phyloP scores from a whole-genome alignment of 345 rosid species.

The Rubroshorea leprosula region DNA sequence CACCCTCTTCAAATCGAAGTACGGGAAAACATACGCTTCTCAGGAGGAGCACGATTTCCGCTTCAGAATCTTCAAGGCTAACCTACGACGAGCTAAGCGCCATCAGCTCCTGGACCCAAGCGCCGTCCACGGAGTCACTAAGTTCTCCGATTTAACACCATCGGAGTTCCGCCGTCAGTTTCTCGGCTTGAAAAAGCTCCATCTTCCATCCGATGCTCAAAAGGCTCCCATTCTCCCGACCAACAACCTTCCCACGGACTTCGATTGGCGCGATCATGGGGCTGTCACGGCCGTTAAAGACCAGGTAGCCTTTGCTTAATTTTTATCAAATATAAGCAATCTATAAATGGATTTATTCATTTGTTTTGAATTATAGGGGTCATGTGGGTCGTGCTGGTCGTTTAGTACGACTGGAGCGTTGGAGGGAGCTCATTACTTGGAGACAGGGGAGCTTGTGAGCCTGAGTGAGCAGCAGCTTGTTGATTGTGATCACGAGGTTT shows the following conservation, averaged over 20 bases:
- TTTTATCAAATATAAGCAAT: too few relatives aligned
- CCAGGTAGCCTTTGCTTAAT: constrained; percentile 76
- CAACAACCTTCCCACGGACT: constrained; percentile 61
- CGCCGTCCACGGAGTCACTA: constrained; percentile 87
- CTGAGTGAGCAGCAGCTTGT: constrained; percentile 98
- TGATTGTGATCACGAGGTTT: constrained; percentile 98
- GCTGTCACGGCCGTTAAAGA: constrained; percentile 83
- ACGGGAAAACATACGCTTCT: constrained; percentile 56
- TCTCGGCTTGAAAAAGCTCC: constrained; percentile 60
- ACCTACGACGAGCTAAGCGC: constrained; percentile 57
- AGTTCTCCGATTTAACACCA: constrained; percentile 86
- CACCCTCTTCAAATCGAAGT: constrained; percentile 63
- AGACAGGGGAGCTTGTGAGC: constrained; percentile 89
- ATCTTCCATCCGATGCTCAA: constrained; percentile 66
- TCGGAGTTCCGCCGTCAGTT: constrained; percentile 62
- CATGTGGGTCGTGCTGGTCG: constrained; percentile 97
- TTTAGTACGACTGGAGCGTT: constrained; percentile 89
- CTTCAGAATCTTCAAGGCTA: constrained; percentile 63
- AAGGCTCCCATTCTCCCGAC: constrained; percentile 90
- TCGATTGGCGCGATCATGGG: constrained; percentile 94
- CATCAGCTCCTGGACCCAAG: constrained; percentile 74
- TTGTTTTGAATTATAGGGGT: constrained; percentile 40
- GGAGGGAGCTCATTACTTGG: constrained; percentile 85
- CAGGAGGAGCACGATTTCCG: constrained; percentile 76
- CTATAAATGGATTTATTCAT: too few relatives aligned